Evolutionary conservation across 306 rosid species (phyloP).

Genomic region (Quercus dentata): DNA sequence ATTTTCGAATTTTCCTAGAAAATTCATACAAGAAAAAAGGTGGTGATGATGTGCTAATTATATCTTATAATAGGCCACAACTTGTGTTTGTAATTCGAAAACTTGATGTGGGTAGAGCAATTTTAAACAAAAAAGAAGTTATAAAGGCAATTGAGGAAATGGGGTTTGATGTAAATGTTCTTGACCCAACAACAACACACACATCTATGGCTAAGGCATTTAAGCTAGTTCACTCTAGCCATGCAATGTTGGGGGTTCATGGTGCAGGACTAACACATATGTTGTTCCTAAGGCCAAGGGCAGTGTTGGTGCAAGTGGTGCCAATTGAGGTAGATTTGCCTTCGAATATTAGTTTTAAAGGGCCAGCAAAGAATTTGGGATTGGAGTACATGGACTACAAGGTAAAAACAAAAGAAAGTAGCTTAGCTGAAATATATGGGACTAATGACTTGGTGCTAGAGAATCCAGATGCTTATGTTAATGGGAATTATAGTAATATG

Average conservation of each 20-base stretch:
- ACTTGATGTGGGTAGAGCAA: slow-evolving; percentile 8
- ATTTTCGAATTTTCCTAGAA: slow-evolving; percentile 26
- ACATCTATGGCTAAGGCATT: slow-evolving; percentile 3
- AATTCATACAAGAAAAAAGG: neutral
- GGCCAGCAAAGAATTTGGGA: slow-evolving; percentile 13
- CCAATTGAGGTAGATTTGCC: slow-evolving; percentile 44
- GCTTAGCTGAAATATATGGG: slow-evolving; percentile 24
- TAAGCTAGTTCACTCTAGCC: slow-evolving; percentile 22
- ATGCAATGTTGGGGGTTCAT: slow-evolving; percentile 50
- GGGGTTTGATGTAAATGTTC: slow-evolving; percentile 40
- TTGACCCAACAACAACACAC: slow-evolving; percentile 20
- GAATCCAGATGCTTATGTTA: neutral
- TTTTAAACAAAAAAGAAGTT: slow-evolving; percentile 27
- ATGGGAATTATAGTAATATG: slow-evolving; percentile 5
- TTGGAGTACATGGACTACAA: slow-evolving; percentile 35
- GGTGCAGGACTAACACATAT: slow-evolving; percentile 50
- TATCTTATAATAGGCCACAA: neutral
- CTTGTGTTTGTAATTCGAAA: slow-evolving; percentile 20
- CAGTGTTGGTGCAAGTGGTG: slow-evolving; percentile 41
- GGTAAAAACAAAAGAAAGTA: slow-evolving; percentile 31
- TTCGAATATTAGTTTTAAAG: slow-evolving; percentile 23
- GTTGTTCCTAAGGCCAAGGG: slow-evolving; percentile 32
- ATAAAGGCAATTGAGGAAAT: slow-evolving; percentile 5
- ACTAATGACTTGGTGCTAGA: slow-evolving; percentile 11
- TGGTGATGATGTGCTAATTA: neutral